Conservation (phyloP, 441 rosid genomes). For the Aleurites moluccanus region DNA sequence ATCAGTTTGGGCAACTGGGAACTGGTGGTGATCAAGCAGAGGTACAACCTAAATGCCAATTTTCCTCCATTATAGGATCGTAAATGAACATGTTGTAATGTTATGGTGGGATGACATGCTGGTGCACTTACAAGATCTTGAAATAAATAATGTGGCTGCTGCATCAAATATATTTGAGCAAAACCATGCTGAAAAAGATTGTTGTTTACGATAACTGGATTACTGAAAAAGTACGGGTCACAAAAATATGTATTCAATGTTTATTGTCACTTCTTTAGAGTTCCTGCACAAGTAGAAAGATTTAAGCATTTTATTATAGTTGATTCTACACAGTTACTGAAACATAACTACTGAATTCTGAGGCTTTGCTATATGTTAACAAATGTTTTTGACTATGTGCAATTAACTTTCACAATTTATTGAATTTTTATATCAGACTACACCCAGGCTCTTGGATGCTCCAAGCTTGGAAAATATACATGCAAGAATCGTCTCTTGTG, state of each 20-base stretch:
- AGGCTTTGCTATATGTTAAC: neutral
- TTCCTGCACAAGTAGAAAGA: neutral
- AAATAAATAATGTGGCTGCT: neutral
- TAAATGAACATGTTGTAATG: neutral
- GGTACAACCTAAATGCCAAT: slow-evolving; percentile 42
- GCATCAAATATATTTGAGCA: neutral
- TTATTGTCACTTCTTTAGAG: neutral
- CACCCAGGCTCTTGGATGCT: slow-evolving; percentile 88
- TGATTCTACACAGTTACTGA: neutral
- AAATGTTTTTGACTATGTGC: neutral
- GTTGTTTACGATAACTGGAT: neutral
- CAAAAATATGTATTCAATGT: neutral
- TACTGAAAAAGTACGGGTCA: neutral
- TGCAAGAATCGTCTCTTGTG: slow-evolving; percentile 68
- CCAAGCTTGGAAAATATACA: slow-evolving; percentile 64
- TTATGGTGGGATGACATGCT: neutral
- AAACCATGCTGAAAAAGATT: neutral
- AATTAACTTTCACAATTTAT: slow-evolving; percentile 25
- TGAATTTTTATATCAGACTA: slow-evolving; percentile 55
- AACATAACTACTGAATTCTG: neutral
- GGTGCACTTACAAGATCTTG: neutral
- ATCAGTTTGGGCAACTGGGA: slow-evolving; percentile 98
- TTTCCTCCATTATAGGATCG: slow-evolving; percentile 2
- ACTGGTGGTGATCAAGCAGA: slow-evolving; percentile 97
- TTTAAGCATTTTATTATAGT: neutral